Percentiles rank a stretch among this genome's conserved stretches.
phyloP scores from a whole-genome alignment of 768 basidiomycete genomes.

The Termitomyces sp. region DNA sequence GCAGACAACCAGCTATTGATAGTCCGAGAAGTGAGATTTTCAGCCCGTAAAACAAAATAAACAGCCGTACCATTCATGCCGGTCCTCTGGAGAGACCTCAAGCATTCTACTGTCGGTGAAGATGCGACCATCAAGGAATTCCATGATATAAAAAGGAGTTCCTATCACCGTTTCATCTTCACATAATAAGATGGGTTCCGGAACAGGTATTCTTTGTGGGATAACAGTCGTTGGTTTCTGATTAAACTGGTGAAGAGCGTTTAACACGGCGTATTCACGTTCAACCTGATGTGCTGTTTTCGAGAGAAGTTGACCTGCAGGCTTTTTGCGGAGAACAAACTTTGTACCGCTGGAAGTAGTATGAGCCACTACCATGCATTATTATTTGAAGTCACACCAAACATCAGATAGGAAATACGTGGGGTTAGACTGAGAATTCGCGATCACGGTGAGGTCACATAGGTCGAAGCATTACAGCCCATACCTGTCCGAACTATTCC shows the following conservation, averaged over 20 bases:
- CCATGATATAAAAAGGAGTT: conserved; percentile 95
- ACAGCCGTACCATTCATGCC: conserved; percentile 56
- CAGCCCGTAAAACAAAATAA: neutral
- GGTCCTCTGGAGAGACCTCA: conserved; percentile 53
- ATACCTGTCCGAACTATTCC: conserved; percentile 80
- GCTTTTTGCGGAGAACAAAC: conserved; percentile 91
- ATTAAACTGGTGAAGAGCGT: conserved; percentile 75
- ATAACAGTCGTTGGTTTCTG: conserved; percentile 41
- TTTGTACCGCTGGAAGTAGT: conserved; percentile 36
- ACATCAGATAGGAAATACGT: conserved; percentile 90
- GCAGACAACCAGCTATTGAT: conserved; percentile 69
- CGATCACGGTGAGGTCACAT: neutral
- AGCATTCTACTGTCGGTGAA: conserved; percentile 83
- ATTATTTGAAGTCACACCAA: conserved; percentile 35
- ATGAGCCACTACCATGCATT: neutral
- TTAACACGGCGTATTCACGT: conserved; percentile 81
- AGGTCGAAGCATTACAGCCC: conserved; percentile 6
- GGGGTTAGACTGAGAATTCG: conserved; percentile 71
- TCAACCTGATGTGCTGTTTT: conserved; percentile 94
- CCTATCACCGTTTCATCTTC: conserved; percentile 74
- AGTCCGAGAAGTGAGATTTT: conserved; percentile 18
- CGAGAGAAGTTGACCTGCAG: conserved; percentile 80
- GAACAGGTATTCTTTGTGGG: conserved; percentile 68
- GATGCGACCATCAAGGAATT: conserved; percentile 90
- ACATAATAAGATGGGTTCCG: conserved; percentile 79